phyloP scores from a whole-genome alignment of 2,329 filamentous ascomycete genomes.

The Fusarium graminum region DNA sequence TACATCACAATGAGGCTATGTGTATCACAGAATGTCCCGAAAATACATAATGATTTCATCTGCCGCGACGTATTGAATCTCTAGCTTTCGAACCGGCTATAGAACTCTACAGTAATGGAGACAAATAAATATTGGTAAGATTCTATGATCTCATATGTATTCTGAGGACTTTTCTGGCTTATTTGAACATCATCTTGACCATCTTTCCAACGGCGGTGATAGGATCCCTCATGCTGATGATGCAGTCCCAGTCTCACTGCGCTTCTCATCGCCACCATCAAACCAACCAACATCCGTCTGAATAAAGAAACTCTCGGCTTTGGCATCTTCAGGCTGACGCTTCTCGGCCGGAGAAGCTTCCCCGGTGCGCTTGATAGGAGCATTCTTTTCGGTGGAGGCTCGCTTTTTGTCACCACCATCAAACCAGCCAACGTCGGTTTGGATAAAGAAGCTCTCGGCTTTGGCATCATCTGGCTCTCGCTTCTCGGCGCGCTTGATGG shows the following conservation, averaged over 20 bases:
- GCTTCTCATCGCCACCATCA: constrained; percentile 3
- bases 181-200: too few species aligned
- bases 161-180: too few species aligned
- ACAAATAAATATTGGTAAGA: too few species aligned
- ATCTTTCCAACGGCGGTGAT: neutral
- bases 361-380: neutral
- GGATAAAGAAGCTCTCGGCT: neutral
- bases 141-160: too few species aligned
- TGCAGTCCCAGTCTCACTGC: neutral
- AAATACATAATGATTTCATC: too few species aligned
- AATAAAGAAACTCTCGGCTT: neutral
- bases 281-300: constrained; percentile 1
- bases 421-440: neutral
- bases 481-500: neutral
- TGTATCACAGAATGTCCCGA: too few species aligned
- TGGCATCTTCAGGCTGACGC: neutral
- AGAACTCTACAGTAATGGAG: too few species aligned
- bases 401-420: neutral
- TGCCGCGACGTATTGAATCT: too few species aligned
- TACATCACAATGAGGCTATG: too few species aligned
- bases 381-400: neutral
- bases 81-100: too few species aligned
- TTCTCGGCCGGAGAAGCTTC: neutral
- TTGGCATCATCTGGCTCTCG: neutral
- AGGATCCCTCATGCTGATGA: neutral